Evolutionary conservation across 257 asterid species (phyloP), one percentile per base, ranked within the genome.

Genomic region (Rubia yunnanensis): DNA sequence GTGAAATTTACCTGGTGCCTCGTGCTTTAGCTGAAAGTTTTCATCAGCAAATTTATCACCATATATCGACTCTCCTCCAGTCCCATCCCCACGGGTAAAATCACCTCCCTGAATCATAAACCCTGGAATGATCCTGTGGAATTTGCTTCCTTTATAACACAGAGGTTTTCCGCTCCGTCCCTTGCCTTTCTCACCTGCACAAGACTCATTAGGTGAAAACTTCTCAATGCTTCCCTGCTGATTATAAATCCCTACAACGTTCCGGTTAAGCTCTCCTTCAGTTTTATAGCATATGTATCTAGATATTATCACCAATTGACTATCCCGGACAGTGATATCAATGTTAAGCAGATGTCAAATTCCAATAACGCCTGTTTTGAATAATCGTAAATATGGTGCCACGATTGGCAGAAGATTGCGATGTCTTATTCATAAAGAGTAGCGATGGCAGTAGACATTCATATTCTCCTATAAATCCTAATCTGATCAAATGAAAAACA

Each of bases 91-190:
- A 65, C 62, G 83, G 38, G 96, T 92, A 76, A 92, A 92, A 73
- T 92, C 98, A 17, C 96, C 98, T 66, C 98, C 98, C 73, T 88
- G 98, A 76, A 91, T 91, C 98, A 91, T 91, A 76, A 88, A 91
- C 80, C 83, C 81, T 11, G 96, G 98, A 73, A 91, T 88, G 82
- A 92, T 88, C 74, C 98, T 80, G 70, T 92, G 98, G 77, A 92
- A 88, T 64, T 64, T 75, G 81, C 92, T 86, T 54, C 96, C 98
- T 76, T 80, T 92, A 73, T 81, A 92, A 71, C 86, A 92, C 70
- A 92, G 92, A 64, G 85, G 79, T 76, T 85, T 86, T 61, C 96
- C 95, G 36, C 86, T 85, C 41, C 72, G 72, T 65, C 96, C 98
- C 38, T 71, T 76, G 50, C 98, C 98, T 78, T 92, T 92, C 80